phyloP scores from a whole-genome alignment of 2,329 filamentous ascomycete genomes.

The Xylaria arbuscula region DNA sequence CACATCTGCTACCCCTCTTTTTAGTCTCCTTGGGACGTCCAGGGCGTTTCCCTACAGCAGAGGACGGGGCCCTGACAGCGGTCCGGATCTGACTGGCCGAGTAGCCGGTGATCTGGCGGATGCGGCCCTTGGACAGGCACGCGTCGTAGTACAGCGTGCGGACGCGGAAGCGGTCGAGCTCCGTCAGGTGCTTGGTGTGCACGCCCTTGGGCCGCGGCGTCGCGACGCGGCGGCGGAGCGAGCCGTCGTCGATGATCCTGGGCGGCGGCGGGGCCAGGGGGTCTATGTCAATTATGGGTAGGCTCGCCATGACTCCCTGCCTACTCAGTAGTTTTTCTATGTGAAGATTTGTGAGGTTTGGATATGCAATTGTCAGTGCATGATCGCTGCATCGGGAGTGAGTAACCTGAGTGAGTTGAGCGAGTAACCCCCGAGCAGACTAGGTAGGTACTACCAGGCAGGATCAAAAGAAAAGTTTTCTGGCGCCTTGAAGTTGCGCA shows the following conservation, averaged over 20 bases:
- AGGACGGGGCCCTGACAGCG: constrained; percentile 43
- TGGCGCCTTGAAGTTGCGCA: constrained; percentile 28
- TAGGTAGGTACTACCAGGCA: neutral
- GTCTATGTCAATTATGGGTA: constrained; percentile 16
- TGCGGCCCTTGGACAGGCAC: constrained; percentile 42
- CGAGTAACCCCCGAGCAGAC: neutral
- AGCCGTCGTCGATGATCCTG: constrained; percentile 22
- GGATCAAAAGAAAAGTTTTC: constrained; percentile 43
- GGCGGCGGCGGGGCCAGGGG: constrained; percentile 27
- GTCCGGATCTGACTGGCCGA: constrained; percentile 47
- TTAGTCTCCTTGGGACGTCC: constrained; percentile 45
- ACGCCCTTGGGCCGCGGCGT: constrained; percentile 42
- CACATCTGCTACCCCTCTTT: constrained; percentile 40
- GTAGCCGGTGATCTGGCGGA: constrained; percentile 47
- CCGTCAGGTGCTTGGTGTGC: constrained; percentile 48
- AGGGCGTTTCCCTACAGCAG: constrained; percentile 40
- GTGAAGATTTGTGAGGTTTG: no score
- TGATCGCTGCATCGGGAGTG: neutral
- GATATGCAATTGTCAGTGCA: neutral
- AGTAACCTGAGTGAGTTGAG: neutral
- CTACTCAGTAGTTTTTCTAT: no score
- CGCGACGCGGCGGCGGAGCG: neutral
- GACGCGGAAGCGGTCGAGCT: constrained; percentile 46
- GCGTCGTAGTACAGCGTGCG: constrained; percentile 49
- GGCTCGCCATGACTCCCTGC: neutral